phyloP scores from a whole-genome alignment of 202 grass and related monocot species.

The Elaeis oleifera region DNA sequence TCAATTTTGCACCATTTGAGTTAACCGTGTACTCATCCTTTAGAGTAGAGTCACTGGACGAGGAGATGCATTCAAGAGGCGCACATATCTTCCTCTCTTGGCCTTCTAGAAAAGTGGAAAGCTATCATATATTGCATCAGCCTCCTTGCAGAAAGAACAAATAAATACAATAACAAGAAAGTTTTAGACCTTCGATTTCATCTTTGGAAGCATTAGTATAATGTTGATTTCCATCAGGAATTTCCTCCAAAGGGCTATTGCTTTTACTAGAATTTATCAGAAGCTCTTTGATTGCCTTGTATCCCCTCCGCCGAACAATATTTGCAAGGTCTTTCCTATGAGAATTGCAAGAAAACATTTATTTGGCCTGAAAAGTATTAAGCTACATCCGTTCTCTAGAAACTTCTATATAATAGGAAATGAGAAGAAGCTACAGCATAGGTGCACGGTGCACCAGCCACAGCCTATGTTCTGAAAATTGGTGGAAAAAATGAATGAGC shows the following conservation, averaged over 20 bases:
- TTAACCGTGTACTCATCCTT: neutral
- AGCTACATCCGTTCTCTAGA: neutral
- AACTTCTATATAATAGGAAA: neutral
- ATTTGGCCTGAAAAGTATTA: neutral
- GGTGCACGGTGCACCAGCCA: neutral
- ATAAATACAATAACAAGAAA: neutral
- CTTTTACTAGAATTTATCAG: slow-evolving; percentile 5
- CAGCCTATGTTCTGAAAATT: neutral
- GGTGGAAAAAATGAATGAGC: no score
- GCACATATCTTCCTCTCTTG: neutral
- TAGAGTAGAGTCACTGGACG: neutral
- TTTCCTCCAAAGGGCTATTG: neutral
- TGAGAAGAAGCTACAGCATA: neutral
- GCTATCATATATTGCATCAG: neutral
- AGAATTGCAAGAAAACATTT: neutral
- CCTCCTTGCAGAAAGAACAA: neutral
- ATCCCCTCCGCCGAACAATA: slow-evolving; percentile 29
- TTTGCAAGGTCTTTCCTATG: slow-evolving; percentile 26
- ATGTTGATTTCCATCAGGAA: neutral
- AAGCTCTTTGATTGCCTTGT: slow-evolving; percentile 16
- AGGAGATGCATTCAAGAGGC: neutral
- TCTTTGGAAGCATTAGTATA: neutral
- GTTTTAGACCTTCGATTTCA: slow-evolving; percentile 2
- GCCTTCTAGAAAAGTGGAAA: slow-evolving; percentile 3
- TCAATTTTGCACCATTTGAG: slow-evolving; percentile 2